Base-by-base conservation (phyloP, 75 land plant genomes). In the Sequoia sempervirens region DNA sequence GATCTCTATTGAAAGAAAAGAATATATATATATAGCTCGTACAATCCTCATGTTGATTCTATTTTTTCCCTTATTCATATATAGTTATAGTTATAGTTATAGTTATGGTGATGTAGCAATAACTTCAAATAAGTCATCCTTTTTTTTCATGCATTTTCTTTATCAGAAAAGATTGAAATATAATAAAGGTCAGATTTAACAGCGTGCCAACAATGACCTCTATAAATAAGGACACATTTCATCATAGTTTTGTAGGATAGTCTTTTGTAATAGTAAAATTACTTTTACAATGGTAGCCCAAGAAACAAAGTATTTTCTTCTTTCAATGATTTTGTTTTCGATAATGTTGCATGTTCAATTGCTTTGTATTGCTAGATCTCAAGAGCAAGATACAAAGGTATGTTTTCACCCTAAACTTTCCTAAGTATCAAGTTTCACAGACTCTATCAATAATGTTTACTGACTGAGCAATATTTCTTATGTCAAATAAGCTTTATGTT, bases 301-400 rank as follows among this genome's bases (percentile, higher is more conserved):
- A n/a, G 26, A 9, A 1, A 20, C 3, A 18, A 75, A 43, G 8
- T 40, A 75, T 75, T 8, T 38, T 4, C 10, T 75, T 43, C 26
- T 40, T 1, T 38, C 9, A 1, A 20, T 18, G 45, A 4, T 75
- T 40, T 40, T 40, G 0, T 1, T 75, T 5, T 2, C 40, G 0
- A 36, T 40, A 40, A 38, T 75, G 26, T 7, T 82, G 40, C 84
- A n/a, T 66, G 3, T 0, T 15, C 26, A 26, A 28, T 8, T 85
- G 40, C 82, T 75, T 37, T 85, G 84, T 0, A 80, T n/a, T 5
- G 30, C 79, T 1, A 80, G 40, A 1, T 82, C 45, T 14, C 80
- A 82, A 47, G 36, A 45, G 32, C 70, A 69, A 36, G 86, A 86
- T 34, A 68, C 41, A 15, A 9, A 82, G 46, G 13, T 70, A 58